phyloP scores from a whole-genome alignment of 805 yeast genomes.

The Candida mattraensis region DNA sequence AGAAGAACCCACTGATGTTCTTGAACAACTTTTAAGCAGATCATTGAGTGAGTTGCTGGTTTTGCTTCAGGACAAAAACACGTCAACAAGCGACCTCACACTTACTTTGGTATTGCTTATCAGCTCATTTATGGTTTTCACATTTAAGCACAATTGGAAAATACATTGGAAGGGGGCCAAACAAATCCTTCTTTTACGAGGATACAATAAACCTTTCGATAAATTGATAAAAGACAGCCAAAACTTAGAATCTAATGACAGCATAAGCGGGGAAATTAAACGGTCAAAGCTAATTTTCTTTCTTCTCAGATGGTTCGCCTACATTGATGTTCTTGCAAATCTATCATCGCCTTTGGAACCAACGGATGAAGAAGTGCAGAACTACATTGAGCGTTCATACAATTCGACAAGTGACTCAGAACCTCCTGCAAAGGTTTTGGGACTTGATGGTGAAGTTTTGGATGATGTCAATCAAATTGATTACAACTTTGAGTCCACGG shows the following conservation, averaged over 20 bases:
- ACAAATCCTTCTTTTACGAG: constrained; percentile 58
- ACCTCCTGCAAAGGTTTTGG: not conserved
- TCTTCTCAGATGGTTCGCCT: constrained; percentile 67
- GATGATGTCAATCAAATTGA: constrained; percentile 24
- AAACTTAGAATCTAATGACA: constrained; percentile 8
- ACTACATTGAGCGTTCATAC: constrained; percentile 10
- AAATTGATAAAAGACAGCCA: constrained; percentile 24
- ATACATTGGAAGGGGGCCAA: constrained; percentile 68
- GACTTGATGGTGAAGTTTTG: not conserved
- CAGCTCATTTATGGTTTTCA: constrained; percentile 54
- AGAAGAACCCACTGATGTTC: constrained; percentile 39
- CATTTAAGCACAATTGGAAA: constrained; percentile 53
- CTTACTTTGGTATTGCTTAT: constrained; percentile 60
- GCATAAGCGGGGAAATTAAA: constrained; percentile 27
- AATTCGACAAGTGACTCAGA: too few species aligned
- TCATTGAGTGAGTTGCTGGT: constrained; percentile 57
- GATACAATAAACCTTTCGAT: constrained; percentile 38
- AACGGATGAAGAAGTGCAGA: constrained; percentile 23
- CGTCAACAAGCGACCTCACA: constrained; percentile 64
- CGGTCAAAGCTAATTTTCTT: constrained; percentile 49
- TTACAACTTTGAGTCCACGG: constrained; percentile 27
- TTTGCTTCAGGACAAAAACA: constrained; percentile 48
- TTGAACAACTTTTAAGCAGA: constrained; percentile 53
- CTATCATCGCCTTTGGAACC: constrained; percentile 51
- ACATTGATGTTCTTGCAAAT: constrained; percentile 62